Percentiles rank a stretch among this genome's conserved stretches.
These are phyloP conservation scores for Tardiomyces digboiensis DNA, from an alignment of 1,139 yeast species.

Conservation along the genomic window DNA sequence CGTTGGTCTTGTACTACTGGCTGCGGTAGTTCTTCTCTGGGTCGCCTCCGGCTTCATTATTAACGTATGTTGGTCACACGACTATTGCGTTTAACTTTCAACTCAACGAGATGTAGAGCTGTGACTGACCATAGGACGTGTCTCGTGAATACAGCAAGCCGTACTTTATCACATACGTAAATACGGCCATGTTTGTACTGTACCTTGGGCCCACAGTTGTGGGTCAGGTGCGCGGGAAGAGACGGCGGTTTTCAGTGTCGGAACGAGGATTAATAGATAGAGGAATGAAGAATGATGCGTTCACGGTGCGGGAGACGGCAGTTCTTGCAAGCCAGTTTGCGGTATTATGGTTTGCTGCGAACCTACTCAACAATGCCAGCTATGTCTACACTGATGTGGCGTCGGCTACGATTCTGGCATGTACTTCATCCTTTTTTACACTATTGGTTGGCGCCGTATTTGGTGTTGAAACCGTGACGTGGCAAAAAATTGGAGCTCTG, in stretches of 20 bases:
- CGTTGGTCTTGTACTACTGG: conserved; percentile 61
- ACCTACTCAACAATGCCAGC: conserved; percentile 81
- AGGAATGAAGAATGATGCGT: too few species aligned
- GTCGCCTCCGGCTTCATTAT: conserved; percentile 78
- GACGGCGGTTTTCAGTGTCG: conserved; percentile 3
- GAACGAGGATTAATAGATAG: not conserved
- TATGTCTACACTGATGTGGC: conserved; percentile 85
- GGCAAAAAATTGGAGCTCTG: conserved; percentile 57
- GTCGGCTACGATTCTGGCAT: conserved; percentile 82
- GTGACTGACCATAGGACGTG: not conserved
- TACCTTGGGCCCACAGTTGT: conserved; percentile 40
- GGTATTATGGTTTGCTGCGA: conserved; percentile 82
- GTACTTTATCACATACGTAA: conserved; percentile 84
- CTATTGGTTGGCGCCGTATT: conserved; percentile 69
- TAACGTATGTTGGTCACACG: conserved; percentile 33
- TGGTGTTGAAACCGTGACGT: conserved; percentile 59
- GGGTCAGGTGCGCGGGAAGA: conserved; percentile 2
- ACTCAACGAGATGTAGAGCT: too few species aligned
- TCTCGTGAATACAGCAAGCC: conserved; percentile 62
- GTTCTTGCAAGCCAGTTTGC: conserved; percentile 71
- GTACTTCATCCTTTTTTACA: conserved; percentile 91
- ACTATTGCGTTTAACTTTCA: too few species aligned
- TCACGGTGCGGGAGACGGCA: conserved; percentile 29
- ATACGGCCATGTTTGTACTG: conserved; percentile 74
- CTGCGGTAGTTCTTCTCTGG: conserved; percentile 78